Percentiles rank a stretch among this genome's conserved stretches.
Conservation (phyloP, 192 early-diverging fungal species). For the Endogone sp. region DNA sequence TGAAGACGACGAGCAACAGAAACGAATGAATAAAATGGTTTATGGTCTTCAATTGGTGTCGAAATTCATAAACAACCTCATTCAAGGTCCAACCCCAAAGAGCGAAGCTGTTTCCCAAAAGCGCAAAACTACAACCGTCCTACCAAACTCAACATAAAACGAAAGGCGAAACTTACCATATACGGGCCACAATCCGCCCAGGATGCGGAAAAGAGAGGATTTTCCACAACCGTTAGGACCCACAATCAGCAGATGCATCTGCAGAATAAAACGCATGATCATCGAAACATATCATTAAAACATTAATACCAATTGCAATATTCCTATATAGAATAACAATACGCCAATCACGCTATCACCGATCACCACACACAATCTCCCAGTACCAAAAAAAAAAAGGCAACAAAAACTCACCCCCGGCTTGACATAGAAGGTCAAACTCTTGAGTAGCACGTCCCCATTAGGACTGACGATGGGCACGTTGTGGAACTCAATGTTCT, state of each 20-base stretch:
- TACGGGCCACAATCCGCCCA: conserved; percentile 94
- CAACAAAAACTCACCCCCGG: conserved; percentile 63
- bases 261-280: conserved; percentile 75
- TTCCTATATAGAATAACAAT: too few relatives aligned
- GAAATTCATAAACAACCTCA: too few relatives aligned
- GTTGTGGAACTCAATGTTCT: conserved; percentile 83
- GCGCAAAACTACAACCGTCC: too few relatives aligned
- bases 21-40: not conserved
- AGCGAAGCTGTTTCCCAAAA: not conserved
- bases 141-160: too few relatives aligned
- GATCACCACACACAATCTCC: too few relatives aligned
- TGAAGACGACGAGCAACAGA: conserved; percentile 22
- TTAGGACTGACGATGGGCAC: conserved; percentile 94
- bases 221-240: conserved; percentile 97
- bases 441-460: conserved; percentile 87
- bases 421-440: conserved; percentile 82
- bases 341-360: too few relatives aligned
- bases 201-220: conserved; percentile 91
- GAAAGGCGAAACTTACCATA: conserved; percentile 53
- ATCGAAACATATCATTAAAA: conserved; percentile 46
- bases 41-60: not conserved
- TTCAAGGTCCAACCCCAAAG: too few relatives aligned
- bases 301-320: too few relatives aligned
- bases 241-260: conserved; percentile 87
- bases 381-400: too few relatives aligned